Evolutionary conservation across 148 eudicot species (phyloP).

Genomic region (Salicornia ramosissima): DNA sequence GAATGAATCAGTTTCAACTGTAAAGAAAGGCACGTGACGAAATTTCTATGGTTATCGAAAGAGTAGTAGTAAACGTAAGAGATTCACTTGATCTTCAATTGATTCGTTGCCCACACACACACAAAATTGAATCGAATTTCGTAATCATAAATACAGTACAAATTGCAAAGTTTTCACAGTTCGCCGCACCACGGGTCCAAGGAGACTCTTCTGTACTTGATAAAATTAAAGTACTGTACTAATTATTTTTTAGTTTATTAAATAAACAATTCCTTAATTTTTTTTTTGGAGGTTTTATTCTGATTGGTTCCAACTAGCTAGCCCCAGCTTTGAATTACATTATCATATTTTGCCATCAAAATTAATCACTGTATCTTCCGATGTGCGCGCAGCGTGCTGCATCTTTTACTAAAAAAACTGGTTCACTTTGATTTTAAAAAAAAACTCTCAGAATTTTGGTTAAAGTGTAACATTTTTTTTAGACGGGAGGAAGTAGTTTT

Average conservation of each 20-base stretch:
- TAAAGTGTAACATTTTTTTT: no score
- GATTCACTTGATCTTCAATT: neutral
- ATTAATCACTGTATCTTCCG: no score
- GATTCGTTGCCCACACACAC: neutral
- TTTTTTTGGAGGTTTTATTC: no score
- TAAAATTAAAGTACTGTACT: neutral
- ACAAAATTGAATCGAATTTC: neutral
- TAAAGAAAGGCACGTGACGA: slow-evolving; percentile 3
- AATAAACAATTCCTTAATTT: neutral
- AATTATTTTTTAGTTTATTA: neutral
- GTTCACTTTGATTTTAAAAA: no score
- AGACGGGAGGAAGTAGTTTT: no score
- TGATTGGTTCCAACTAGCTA: neutral
- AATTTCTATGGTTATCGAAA: neutral
- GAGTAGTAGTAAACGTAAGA: neutral
- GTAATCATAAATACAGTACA: no score
- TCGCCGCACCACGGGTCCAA: slow-evolving; percentile 8
- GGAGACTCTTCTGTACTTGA: slow-evolving; percentile 13
- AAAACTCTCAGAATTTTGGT: no score
- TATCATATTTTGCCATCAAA: neutral
- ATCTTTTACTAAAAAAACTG: no score
- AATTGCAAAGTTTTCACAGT: neutral
- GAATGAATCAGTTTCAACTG: no score
- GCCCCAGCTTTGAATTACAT: neutral
- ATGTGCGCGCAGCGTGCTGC: no score